Evolutionary conservation across 176 grass and related monocot species (phyloP).

Genomic region (Melocanna baccifera): DNA sequence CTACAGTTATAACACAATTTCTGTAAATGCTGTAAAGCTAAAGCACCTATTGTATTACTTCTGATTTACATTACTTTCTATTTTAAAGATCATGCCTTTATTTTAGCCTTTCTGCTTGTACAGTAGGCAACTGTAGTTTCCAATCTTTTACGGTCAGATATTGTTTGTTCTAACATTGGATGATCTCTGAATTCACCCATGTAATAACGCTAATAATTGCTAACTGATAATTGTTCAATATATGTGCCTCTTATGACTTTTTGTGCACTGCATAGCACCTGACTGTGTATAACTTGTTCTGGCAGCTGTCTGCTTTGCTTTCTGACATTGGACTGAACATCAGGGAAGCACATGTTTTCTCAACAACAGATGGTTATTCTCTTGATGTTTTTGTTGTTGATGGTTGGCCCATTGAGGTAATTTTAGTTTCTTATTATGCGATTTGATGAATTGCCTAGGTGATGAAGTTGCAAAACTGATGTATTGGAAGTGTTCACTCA

Average conservation of each 20-base stretch:
- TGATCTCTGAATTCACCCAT: not conserved
- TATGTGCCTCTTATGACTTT: constrained; percentile 1
- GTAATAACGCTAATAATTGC: not conserved
- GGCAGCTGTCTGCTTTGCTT: constrained; percentile 66
- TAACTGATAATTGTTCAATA: not conserved
- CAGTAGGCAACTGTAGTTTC: not conserved
- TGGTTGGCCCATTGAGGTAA: constrained; percentile 69
- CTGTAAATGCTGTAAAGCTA: not conserved
- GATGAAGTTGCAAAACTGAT: not conserved
- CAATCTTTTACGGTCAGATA: not conserved
- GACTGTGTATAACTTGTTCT: constrained; percentile 17
- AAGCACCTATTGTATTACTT: not conserved
- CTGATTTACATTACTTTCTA: not conserved
- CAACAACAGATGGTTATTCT: constrained; percentile 77
- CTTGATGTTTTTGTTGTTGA: constrained; percentile 84
- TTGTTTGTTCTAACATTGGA: not conserved
- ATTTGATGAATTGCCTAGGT: not conserved
- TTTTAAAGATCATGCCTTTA: not conserved
- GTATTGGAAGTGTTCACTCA: not conserved
- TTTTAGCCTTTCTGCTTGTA: constrained; percentile 19
- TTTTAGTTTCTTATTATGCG: not conserved
- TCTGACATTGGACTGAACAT: constrained; percentile 85
- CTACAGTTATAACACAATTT: not conserved
- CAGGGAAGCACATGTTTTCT: constrained; percentile 82
- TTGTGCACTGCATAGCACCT: not conserved